Evolutionary conservation across 495 filamentous ascomycete species (phyloP).

Genomic region (Viridothelium virens): DNA sequence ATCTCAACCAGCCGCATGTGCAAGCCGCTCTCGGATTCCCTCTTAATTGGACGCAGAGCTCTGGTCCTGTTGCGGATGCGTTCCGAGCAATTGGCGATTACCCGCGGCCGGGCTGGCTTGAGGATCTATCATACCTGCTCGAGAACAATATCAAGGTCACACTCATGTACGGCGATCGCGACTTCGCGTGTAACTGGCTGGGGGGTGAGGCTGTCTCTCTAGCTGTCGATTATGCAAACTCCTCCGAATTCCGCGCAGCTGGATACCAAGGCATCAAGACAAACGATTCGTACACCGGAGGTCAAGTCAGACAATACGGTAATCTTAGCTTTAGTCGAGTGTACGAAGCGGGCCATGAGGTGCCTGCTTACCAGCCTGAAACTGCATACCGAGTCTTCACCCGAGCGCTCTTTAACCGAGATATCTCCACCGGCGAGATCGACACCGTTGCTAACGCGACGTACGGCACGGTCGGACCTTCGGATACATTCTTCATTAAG

Average conservation of each 20-base stretch:
- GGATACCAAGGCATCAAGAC: slow-evolving; percentile 48
- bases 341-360: slow-evolving; percentile 12
- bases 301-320: slow-evolving; percentile 12
- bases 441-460: not conserved
- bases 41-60: slow-evolving; percentile 27
- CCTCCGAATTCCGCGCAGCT: slow-evolving; percentile 39
- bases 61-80: slow-evolving; percentile 24
- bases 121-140: slow-evolving; percentile 33
- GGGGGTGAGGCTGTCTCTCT: slow-evolving; percentile 33
- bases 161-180: slow-evolving; percentile 32
- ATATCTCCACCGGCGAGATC: slow-evolving; percentile 10
- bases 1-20: slow-evolving; percentile 26
- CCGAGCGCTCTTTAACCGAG: slow-evolving; percentile 13
- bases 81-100: slow-evolving; percentile 40
- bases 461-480: slow-evolving; percentile 6
- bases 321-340: slow-evolving; percentile 8
- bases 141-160: slow-evolving; percentile 25
- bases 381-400: slow-evolving; percentile 10
- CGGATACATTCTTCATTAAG: not conserved
- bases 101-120: slow-evolving; percentile 42
- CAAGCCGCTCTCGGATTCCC: slow-evolving; percentile 26
- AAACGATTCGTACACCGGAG: slow-evolving; percentile 45
- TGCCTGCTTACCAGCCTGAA: slow-evolving; percentile 13
- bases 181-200: slow-evolving; percentile 23
- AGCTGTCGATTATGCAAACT: slow-evolving; percentile 18